Evolutionary conservation across 129 eudicot genomes (phyloP).

Genomic region (Sambucus nigra): DNA sequence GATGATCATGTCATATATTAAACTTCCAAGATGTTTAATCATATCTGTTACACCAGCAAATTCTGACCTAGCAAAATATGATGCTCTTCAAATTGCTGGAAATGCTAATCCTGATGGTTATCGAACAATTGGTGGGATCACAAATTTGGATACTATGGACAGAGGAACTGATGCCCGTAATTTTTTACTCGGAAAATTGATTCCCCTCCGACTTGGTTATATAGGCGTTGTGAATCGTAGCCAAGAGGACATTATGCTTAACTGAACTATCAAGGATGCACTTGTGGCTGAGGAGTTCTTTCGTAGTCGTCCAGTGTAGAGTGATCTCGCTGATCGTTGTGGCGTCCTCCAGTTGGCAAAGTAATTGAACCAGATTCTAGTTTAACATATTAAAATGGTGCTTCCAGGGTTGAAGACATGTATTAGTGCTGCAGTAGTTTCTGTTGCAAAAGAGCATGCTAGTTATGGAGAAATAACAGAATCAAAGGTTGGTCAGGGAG

Average conservation of each 20-base stretch:
- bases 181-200: constrained; percentile 1
- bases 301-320: too few relatives aligned
- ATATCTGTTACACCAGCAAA: constrained; percentile 7
- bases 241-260: too few relatives aligned
- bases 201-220: constrained; percentile 7
- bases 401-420: constrained; percentile 53
- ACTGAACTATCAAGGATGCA: too few relatives aligned
- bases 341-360: constrained; percentile 96
- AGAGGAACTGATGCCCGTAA: constrained; percentile 4
- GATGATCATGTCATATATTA: constrained; percentile 4
- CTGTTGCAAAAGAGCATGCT: constrained; percentile 91
- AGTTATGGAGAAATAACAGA: constrained; percentile 93
- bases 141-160: constrained; percentile 7
- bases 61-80: constrained; percentile 5
- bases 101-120: constrained; percentile 2
- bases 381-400: constrained; percentile 55
- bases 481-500: constrained; percentile 85
- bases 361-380: constrained; percentile 80
- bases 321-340: constrained; percentile 89
- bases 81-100: constrained; percentile 7
- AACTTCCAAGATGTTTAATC: neutral
- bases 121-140: constrained; percentile 8
- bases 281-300: too few relatives aligned
- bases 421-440: constrained; percentile 50
- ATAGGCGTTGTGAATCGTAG: constrained; percentile 9